Conservation (phyloP, 164 flowering plant species). For the Buxus sempervirens region DNA sequence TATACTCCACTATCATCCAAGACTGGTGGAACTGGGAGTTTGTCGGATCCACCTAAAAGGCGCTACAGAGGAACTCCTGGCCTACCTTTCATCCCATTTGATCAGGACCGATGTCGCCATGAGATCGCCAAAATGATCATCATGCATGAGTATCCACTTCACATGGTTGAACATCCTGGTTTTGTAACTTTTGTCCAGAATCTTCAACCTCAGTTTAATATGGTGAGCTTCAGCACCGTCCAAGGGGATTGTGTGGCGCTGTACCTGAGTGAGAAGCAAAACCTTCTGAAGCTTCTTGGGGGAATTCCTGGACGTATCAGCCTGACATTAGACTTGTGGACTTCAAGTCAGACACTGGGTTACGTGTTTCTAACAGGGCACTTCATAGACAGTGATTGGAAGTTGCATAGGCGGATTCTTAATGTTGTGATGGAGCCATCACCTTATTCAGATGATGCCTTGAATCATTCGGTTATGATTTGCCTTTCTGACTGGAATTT, state of each 20-base stretch:
- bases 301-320: constrained; percentile 53
- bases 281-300: constrained; percentile 35
- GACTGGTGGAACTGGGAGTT: constrained; percentile 22
- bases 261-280: constrained; percentile 52
- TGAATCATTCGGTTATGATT: constrained; percentile 50
- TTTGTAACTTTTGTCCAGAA: constrained; percentile 48
- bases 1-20: constrained; percentile 25
- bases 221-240: constrained; percentile 43
- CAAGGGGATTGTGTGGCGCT: constrained; percentile 54
- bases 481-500: constrained; percentile 70
- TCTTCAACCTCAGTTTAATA: constrained; percentile 62
- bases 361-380: constrained; percentile 68
- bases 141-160: constrained; percentile 66
- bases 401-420: constrained; percentile 53
- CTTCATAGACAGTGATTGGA: constrained; percentile 73
- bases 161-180: constrained; percentile 68
- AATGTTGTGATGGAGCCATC: constrained; percentile 51
- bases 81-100: constrained; percentile 29
- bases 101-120: constrained; percentile 50
- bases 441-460: constrained; percentile 53
- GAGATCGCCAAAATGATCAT: constrained; percentile 76
- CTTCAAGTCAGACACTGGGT: constrained; percentile 49
- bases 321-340: constrained; percentile 61
- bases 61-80: constrained; percentile 34
- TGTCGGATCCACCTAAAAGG: constrained; percentile 42